Evolutionary conservation across 2,329 filamentous ascomycete genomes (phyloP).

Genomic region (Mariannaea elegans): DNA sequence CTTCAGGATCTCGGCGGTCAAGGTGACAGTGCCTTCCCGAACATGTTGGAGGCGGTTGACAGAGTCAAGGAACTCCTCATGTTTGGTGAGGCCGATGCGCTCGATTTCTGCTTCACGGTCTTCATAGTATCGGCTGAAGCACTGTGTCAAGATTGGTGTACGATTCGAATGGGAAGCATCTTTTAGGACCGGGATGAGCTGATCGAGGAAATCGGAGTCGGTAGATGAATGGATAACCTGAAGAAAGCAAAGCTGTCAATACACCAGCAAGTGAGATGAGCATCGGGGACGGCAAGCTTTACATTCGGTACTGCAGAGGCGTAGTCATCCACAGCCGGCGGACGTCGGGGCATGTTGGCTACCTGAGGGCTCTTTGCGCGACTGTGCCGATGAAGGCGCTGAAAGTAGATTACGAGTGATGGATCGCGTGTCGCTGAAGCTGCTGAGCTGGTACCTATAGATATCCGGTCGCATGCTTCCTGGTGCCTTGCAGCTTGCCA

Average conservation of each 20-base stretch:
- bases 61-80: conserved; percentile 94
- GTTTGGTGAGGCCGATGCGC: conserved; percentile 91
- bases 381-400: conserved; percentile 8
- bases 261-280: background rate
- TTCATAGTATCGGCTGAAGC: conserved; percentile 76
- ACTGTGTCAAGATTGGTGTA: conserved; percentile 77
- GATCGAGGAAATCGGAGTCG: conserved; percentile 93
- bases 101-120: conserved; percentile 93
- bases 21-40: conserved; percentile 85
- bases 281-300: conserved; percentile 26
- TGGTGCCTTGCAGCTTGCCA: too few relatives aligned
- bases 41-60: conserved; percentile 94
- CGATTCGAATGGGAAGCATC: conserved; percentile 83
- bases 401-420: conserved; percentile 19
- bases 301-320: conserved; percentile 57
- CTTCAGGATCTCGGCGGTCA: conserved; percentile 91
- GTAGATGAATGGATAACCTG: conserved; percentile 93
- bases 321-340: conserved; percentile 57
- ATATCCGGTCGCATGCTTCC: too few relatives aligned
- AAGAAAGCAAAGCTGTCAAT: conserved; percentile 15
- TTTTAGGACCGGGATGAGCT: conserved; percentile 92
- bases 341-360: conserved; percentile 54
- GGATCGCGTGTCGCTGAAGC: conserved; percentile 31
- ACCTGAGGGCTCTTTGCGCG: conserved; percentile 14
- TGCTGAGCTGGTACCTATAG: background rate